Conservation (phyloP, 257 asterid genomes). For the Euphrasia confusa region DNA sequence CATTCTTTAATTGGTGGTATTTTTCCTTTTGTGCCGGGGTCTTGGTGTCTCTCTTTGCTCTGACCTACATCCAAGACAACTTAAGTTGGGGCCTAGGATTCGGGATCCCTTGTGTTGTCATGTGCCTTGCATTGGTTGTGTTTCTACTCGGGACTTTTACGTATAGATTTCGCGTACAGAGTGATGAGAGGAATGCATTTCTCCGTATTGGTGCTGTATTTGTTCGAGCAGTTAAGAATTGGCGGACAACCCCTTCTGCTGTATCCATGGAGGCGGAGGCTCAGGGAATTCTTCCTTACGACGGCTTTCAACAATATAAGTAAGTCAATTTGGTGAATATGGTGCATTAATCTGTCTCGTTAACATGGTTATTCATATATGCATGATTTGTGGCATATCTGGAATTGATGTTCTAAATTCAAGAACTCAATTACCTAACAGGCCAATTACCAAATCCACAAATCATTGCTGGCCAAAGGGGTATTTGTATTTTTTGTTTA, state of each 20-base stretch:
- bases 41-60: constrained; percentile 31
- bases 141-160: constrained; percentile 52
- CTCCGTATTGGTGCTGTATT: constrained; percentile 51
- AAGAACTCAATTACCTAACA: not conserved
- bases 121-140: constrained; percentile 47
- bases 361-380: not conserved
- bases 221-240: constrained; percentile 40
- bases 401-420: constrained; percentile 1
- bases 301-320: constrained; percentile 49
- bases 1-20: constrained; percentile 80
- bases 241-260: constrained; percentile 30
- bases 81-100: constrained; percentile 74
- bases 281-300: constrained; percentile 32
- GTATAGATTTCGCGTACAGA: constrained; percentile 39
- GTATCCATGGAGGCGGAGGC: constrained; percentile 38
- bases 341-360: not conserved
- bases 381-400: not conserved
- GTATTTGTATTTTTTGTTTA: not conserved
- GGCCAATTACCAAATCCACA: no score
- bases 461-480: not conserved
- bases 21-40: constrained; percentile 40
- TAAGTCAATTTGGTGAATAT: constrained; percentile 25
- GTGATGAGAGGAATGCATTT: constrained; percentile 41
- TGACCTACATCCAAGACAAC: constrained; percentile 67
- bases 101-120: constrained; percentile 61